phyloP scores from a whole-genome alignment of 1,284 basidiomycete genomes.

The Sparassis latifolia region DNA sequence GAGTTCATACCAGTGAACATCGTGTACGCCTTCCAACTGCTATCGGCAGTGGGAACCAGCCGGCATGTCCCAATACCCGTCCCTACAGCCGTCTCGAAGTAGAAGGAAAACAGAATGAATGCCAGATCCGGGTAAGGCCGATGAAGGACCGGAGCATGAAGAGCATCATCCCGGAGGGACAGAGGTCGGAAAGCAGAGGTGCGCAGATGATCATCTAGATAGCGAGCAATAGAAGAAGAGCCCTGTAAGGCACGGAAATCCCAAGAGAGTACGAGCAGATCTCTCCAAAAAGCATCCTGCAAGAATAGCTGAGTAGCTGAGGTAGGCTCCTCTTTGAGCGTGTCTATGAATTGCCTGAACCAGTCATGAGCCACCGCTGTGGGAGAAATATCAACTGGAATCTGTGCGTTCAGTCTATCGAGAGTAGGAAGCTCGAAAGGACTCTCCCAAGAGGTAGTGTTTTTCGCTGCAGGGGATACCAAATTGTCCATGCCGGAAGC shows the following conservation, averaged over 20 bases:
- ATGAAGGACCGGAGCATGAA: conserved; percentile 33
- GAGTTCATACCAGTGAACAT: conserved; percentile 51
- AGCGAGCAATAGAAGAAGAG: conserved; percentile 30
- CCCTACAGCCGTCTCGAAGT: conserved; percentile 44
- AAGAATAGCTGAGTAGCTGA: conserved; percentile 27
- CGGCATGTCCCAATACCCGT: conserved; percentile 40
- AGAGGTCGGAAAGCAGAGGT: conserved; percentile 30
- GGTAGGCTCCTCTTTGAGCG: not conserved
- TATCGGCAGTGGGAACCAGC: conserved; percentile 39
- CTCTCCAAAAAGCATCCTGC: conserved; percentile 44
- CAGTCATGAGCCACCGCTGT: not conserved
- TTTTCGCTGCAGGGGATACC: not conserved
- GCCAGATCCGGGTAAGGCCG: conserved; percentile 35
- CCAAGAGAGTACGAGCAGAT: conserved; percentile 53
- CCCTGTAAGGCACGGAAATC: conserved; percentile 53
- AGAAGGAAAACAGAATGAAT: conserved; percentile 48
- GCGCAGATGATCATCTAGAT: conserved; percentile 37
- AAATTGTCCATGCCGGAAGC: not conserved
- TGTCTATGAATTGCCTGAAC: not conserved
- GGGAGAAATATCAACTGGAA: not conserved
- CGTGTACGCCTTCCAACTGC: conserved; percentile 46
- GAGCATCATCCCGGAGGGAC: conserved; percentile 23
- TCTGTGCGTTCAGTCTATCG: not conserved
- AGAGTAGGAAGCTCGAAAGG: not conserved
- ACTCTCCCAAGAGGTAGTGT: not conserved